A percentile compares a stretch with the other conserved stretches of the same genome.
Conservation (phyloP, 495 filamentous ascomycete species). For the Bryoglossum gracile region DNA sequence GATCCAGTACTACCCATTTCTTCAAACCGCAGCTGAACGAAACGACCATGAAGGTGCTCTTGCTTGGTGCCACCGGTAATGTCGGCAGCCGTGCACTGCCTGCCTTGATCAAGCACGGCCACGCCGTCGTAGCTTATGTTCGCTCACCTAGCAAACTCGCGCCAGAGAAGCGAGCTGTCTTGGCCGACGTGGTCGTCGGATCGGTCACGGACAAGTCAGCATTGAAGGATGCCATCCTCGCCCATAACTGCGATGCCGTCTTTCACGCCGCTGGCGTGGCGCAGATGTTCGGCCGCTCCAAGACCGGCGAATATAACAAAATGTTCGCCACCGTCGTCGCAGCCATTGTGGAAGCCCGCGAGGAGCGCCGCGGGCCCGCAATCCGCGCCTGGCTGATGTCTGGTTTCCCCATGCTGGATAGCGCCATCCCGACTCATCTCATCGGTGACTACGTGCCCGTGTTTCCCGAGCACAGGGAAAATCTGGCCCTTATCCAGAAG, state of each 20-base stretch:
- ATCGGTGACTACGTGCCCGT: background rate
- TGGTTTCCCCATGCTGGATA: background rate
- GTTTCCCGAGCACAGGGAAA: conserved; percentile 5
- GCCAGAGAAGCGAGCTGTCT: background rate
- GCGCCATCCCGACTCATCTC: background rate
- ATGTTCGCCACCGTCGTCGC: conserved; percentile 9
- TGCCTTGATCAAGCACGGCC: conserved; percentile 10
- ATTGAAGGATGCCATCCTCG: conserved; percentile 12
- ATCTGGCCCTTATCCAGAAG: conserved; percentile 6
- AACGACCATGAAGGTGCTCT: too few species aligned
- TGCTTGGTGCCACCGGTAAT: conserved; percentile 14
- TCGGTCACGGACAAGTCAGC: conserved; percentile 8
- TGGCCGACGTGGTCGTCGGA: conserved; percentile 7
- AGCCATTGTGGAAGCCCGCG: background rate
- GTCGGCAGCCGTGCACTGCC: conserved; percentile 8
- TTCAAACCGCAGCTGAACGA: too few species aligned
- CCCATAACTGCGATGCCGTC: conserved; percentile 14
- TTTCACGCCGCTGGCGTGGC: conserved; percentile 15
- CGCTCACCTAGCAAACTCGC: conserved; percentile 9
- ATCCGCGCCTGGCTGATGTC: conserved; percentile 1
- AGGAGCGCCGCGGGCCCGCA: background rate
- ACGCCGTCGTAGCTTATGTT: conserved; percentile 12
- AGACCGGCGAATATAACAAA: background rate
- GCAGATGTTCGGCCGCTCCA: background rate
- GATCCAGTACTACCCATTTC: too few species aligned